Evolutionary conservation across 2,329 filamentous ascomycete genomes (phyloP), one percentile per base, ranked within the genome.

Genomic region (Fusarium napiforme): DNA sequence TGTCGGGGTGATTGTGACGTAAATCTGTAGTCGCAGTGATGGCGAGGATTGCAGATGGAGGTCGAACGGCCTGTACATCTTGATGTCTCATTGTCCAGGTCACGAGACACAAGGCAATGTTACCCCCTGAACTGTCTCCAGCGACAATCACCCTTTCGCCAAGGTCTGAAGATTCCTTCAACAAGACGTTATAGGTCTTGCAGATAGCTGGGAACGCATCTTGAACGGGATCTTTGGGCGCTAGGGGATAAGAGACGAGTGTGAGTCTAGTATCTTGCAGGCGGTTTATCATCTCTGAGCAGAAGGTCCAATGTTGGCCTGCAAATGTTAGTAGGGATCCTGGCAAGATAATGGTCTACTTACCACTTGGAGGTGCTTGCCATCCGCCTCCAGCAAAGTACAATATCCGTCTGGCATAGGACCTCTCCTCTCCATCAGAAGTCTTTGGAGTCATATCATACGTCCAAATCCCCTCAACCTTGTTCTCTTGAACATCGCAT

Each of bases 361-460:
- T 82, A 0, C 78, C 72, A 7, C 82, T 83, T 0, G 89, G 85
- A 0, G 86, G 86, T 71, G 81, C 81, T 67, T 87, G 86, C 85
- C 88, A 90, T 7, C 86, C 87, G 11, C 88, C 88, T 4, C 88
- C 89, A 0, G 83, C 83, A 69, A 89, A 89, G 67, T 90, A 90
- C 67, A 87, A 85, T 30, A 91, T 77, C 10, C 78, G 68, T 0
- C 69, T 64, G 0, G 14, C 5, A 21, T 72, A 60, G 7, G 21
- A 34, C 6, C 26, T 46, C 15, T 42, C 11, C 15, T 36, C 12
- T 32, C 79, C 85, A 3, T 47, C 23, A 14, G 43, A 21, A 1
- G 15, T 18, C 39, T 65, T 74, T 1, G 42, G 21, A 2, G 40
- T 71, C 28, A 77, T 15, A 6, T 80, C 74, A 39, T 81, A 81